Base-by-base conservation (phyloP, 2,329 filamentous ascomycete species). In the Pseudopyricularia javanii region DNA sequence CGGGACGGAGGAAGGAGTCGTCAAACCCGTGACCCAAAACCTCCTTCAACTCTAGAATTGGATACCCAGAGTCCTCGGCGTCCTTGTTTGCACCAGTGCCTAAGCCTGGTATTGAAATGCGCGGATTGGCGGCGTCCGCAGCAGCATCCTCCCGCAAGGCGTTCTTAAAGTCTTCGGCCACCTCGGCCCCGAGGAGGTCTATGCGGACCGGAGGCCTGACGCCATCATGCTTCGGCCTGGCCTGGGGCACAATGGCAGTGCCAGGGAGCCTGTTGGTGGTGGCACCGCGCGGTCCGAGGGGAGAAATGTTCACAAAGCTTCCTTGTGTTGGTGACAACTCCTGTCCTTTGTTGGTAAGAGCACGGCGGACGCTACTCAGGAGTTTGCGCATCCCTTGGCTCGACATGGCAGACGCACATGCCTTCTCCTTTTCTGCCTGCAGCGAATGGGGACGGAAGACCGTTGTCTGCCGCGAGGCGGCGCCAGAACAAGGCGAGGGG, bases 301-400 rank as follows among this genome's bases (percentile, higher is more conserved):
- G 71, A 3, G 71, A 69, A 33, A 79, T 70, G 52, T 72, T 72
- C 55, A 74, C 68, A 53, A 75, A 72, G 52, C 68, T 74, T 11
- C 69, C 70, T n/a, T 74, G 71, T 0, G 69, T 69, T 0, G 72
- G 68, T 14, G 72, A 69, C 12, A 69, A 56, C 5, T 65, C 67
- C 55, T 73, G 74, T 1, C 70, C 73, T 52, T 68, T 70, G 14
- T 75, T 88, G 63, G 88, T 88, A 49, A 96, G 67, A 6, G 85
- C 91, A 57, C 89, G 82, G 17, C 90, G 85, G 35, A 97, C 87
- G 56, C 87, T 91, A 7, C 90, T 87, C 50, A 98, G 76, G 0
- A 97, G 78, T 59, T 83, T 93, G 66, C 85, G 91, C 76, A 96
- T 88, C 3, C 87, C 88, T 32, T 86, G 85, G 48, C 80, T 76